Evolutionary conservation across 345 rosid genomes (phyloP), one percentile per base, ranked within the genome.

Genomic region (Eucalyptus dawsonii): DNA sequence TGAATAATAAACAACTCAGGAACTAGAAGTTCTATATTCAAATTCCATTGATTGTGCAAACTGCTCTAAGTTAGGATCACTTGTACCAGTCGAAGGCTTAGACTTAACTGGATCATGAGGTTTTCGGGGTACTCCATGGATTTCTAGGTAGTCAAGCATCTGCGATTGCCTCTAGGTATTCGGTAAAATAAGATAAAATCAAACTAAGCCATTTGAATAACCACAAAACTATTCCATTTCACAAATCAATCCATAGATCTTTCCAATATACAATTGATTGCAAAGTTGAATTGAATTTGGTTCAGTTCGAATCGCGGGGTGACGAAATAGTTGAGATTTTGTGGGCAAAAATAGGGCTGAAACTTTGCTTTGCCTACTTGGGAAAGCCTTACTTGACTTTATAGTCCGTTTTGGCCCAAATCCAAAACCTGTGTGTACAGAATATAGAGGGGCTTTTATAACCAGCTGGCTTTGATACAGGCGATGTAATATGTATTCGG

Each of bases 121-220:
- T n/a, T 65, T 65, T n/a, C n/a, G 4, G 6, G 1, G 34, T 65
- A 3, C 4, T 14, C 3, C 4, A 14, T 5, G 21, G 21, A 3
- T 8, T 65, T 65, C 37, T 14, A n/a, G 31, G 3, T 14, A 65
- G 76, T n/a, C 76, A n/a, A 7, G 37, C 6, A 65, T 65, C 3
- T 65, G 2, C 1, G 13, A 10, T 58, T 24, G 65, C n/a, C 65
- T 58, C 1, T 24, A 1, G 29, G 29, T 58, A 22, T 14, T 14
- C 6, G 11, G 1, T 14, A 16, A 67, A 67, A 67, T 67, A 67
- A n/a, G 6, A 31, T 7, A 4, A n/a, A 67, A 67, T 16, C 40
- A 8, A 16, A n/a, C 80, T 67, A 67, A 31, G 2, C 22, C 80
- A 16, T 31, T 31, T 3, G 21, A 16, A 67, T 15, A 67, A 67